Conservation (phyloP, 2,329 filamentous ascomycete species). For the Ophiostoma sp. region DNA sequence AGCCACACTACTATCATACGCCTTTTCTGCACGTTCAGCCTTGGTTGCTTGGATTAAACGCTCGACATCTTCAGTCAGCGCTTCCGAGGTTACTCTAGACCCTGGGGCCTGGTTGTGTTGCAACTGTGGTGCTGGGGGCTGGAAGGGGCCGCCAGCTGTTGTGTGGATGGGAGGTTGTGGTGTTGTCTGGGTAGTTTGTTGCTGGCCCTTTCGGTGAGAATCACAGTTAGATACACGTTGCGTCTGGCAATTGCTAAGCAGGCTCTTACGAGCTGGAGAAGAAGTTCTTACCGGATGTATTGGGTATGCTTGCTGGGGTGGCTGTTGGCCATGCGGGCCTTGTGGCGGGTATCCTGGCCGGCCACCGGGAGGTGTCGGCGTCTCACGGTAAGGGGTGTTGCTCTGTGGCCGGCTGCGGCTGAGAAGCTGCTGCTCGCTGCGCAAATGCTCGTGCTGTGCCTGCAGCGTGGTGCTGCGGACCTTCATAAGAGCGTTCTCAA, state of each 20-base stretch:
- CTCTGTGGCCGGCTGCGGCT: slow-evolving; percentile 40
- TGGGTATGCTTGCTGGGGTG: slow-evolving; percentile 30
- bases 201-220: not conserved
- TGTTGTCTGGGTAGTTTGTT: slow-evolving; percentile 29
- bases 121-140: slow-evolving; percentile 30
- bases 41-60: slow-evolving; percentile 68
- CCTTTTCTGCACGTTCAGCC: slow-evolving; percentile 67
- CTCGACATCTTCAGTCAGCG: slow-evolving; percentile 77
- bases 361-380: slow-evolving; percentile 63
- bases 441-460: slow-evolving; percentile 50
- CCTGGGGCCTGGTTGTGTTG: slow-evolving; percentile 22
- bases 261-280: not conserved
- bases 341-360: slow-evolving; percentile 31
- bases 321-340: slow-evolving; percentile 33
- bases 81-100: slow-evolving; percentile 58
- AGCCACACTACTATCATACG: slow-evolving; percentile 69
- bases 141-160: slow-evolving; percentile 38
- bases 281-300: slow-evolving; percentile 27
- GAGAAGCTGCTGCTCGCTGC: slow-evolving; percentile 51
- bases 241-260: not conserved
- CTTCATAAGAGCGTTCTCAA: slow-evolving; percentile 91
- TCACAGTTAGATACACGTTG: not conserved
- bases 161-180: slow-evolving; percentile 37
- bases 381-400: slow-evolving; percentile 60
- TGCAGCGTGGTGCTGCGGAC: slow-evolving; percentile 59